These are phyloP conservation scores for Annulohypoxylon truncatum DNA, from an alignment of 2,329 filamentous ascomycete genomes.

Conservation along the genomic window DNA sequence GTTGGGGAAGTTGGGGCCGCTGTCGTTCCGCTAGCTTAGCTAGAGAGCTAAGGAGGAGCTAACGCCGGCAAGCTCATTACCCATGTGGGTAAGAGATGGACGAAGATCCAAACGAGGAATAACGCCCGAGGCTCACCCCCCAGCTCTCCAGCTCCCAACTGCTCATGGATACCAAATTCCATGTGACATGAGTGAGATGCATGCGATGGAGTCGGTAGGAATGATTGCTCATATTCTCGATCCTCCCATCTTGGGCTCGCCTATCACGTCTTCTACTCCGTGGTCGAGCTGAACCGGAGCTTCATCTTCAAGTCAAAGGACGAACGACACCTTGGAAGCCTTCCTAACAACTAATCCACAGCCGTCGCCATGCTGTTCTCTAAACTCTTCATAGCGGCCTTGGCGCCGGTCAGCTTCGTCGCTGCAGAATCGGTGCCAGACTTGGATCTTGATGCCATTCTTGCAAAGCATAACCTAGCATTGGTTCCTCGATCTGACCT, in stretches of 20 bases:
- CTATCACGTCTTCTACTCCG: slow-evolving; percentile 23
- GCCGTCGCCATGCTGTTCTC: slow-evolving; percentile 53
- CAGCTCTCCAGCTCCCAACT: slow-evolving; percentile 5
- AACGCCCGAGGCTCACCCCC: slow-evolving; percentile 28
- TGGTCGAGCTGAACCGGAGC: slow-evolving; percentile 39
- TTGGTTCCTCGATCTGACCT: slow-evolving; percentile 59
- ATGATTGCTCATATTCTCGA: slow-evolving; percentile 36
- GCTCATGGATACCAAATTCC: slow-evolving; percentile 13
- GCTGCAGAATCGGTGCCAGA: slow-evolving; percentile 51
- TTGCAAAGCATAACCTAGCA: slow-evolving; percentile 58
- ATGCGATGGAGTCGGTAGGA: slow-evolving; percentile 12
- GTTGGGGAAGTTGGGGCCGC: slow-evolving; percentile 41
- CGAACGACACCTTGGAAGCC: slow-evolving; percentile 30
- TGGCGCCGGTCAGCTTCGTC: slow-evolving; percentile 52
- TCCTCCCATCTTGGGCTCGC: slow-evolving; percentile 25
- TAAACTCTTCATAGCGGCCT: slow-evolving; percentile 50
- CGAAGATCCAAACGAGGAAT: slow-evolving; percentile 33
- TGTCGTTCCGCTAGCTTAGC: slow-evolving; percentile 27
- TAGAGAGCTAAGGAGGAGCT: slow-evolving; percentile 16
- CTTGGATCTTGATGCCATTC: slow-evolving; percentile 54
- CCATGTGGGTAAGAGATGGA: slow-evolving; percentile 34
- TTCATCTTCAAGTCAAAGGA: slow-evolving; percentile 38
- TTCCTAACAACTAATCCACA: slow-evolving; percentile 32
- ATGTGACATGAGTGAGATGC: slow-evolving; percentile 31
- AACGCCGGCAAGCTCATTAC: slow-evolving; percentile 28